phyloP scores from a whole-genome alignment of 768 basidiomycete genomes.

The Boletus rex-veris region DNA sequence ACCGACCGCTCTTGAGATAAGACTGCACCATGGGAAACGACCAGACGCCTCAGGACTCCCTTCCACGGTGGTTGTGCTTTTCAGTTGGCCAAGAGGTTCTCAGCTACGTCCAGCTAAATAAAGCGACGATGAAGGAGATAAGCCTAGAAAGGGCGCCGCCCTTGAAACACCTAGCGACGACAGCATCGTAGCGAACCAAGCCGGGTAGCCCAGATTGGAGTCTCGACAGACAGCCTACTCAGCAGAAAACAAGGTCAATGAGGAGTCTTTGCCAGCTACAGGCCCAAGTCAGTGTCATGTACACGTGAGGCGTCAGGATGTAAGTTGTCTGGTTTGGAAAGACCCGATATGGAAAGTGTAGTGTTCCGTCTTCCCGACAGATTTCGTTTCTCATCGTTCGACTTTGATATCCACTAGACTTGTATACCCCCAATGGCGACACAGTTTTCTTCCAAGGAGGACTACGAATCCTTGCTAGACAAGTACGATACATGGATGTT shows the following conservation, averaged over 20 bases:
- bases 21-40: too few species aligned
- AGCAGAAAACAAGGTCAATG: not conserved
- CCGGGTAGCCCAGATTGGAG: not conserved
- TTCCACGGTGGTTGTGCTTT: too few species aligned
- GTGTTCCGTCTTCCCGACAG: constrained; percentile 8
- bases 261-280: not conserved
- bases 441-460: constrained; percentile 33
- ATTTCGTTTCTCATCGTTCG: constrained; percentile 1
- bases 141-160: too few species aligned
- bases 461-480: constrained; percentile 50
- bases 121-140: not conserved
- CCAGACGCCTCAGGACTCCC: too few species aligned
- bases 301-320: too few species aligned
- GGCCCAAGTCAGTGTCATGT: too few species aligned
- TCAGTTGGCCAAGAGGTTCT: not conserved
- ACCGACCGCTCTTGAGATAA: not conserved
- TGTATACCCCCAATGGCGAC: constrained; percentile 22
- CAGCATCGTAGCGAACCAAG: not conserved
- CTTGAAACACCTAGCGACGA: not conserved
- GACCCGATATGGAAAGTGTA: constrained; percentile 23
- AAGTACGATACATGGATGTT: constrained; percentile 93
- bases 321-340: constrained; percentile 5
- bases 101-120: not conserved
- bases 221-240: not conserved
- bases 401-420: constrained; percentile 11